Percentiles rank a stretch among this genome's conserved stretches.
phyloP scores from a whole-genome alignment of 768 basidiomycete genomes.

The Psilocybe tampanensis region DNA sequence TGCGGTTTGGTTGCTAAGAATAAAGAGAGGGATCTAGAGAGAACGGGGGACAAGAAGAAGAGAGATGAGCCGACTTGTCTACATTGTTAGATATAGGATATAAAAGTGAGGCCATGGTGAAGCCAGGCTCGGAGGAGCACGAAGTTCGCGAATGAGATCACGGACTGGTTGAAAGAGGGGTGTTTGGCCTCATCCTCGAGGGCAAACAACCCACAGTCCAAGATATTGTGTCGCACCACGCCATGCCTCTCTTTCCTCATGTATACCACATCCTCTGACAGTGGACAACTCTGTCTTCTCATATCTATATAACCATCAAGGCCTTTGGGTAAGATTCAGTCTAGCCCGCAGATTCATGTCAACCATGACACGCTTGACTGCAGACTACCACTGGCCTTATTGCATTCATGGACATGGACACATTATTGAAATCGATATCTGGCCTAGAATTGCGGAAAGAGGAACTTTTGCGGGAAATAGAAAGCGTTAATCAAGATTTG shows the following conservation, averaged over 20 bases:
- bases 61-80: background rate
- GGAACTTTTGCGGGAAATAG: conserved; percentile 35
- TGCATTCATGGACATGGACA: background rate
- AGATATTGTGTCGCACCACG: background rate
- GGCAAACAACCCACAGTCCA: background rate
- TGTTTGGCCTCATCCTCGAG: background rate
- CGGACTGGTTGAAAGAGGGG: background rate
- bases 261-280: background rate
- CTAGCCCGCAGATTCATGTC: background rate
- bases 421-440: conserved; percentile 22
- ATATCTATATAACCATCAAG: background rate
- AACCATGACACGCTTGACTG: background rate
- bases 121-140: too few relatives aligned
- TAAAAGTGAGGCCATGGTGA: background rate
- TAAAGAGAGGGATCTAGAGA: background rate
- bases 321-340: background rate
- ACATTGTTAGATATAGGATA: background rate
- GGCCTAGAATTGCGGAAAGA: conserved; percentile 29
- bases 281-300: background rate
- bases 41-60: background rate
- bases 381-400: background rate
- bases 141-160: too few relatives aligned
- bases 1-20: background rate
- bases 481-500: conserved; percentile 34
- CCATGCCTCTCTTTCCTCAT: background rate